These are phyloP conservation scores for Bromus sterilis DNA, from an alignment of 176 grass and related monocot genomes.

Conservation along the genomic window DNA sequence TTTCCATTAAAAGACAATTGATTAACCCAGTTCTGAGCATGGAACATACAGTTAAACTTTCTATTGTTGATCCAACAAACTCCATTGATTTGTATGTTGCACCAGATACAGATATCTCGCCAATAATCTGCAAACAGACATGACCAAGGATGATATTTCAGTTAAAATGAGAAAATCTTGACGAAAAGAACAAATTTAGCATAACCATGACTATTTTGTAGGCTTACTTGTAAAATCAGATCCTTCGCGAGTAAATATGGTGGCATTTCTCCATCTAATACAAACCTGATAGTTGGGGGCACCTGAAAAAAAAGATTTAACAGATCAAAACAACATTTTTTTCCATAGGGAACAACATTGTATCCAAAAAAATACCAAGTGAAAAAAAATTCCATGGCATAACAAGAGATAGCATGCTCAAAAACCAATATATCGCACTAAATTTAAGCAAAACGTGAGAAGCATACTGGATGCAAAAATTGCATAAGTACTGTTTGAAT, in stretches of 20 bases:
- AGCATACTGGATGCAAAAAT: background rate
- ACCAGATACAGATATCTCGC: conserved; percentile 81
- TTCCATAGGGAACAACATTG: background rate
- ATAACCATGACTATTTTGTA: background rate
- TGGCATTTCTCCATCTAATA: conserved; percentile 94
- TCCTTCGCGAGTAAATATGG: conserved; percentile 93
- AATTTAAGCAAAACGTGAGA: background rate
- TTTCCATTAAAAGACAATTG: background rate
- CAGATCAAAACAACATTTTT: conserved; percentile 25
- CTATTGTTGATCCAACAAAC: conserved; percentile 66
- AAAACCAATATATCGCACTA: background rate
- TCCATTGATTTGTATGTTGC: conserved; percentile 96
- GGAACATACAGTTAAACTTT: conserved; percentile 58
- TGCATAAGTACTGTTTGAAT: background rate
- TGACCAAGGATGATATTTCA: background rate
- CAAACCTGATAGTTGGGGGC: conserved; percentile 77
- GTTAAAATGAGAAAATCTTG: background rate
- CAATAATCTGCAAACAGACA: conserved; percentile 66
- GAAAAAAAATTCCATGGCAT: background rate
- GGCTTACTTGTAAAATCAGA: conserved; percentile 95
- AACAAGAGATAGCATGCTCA: background rate
- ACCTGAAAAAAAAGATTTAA: conserved; percentile 53
- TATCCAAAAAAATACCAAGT: background rate
- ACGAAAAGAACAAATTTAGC: background rate
- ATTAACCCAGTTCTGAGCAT: conserved; percentile 3